Base-by-base conservation (phyloP, 129 eudicot species). In the Flaveria sonorensis region DNA sequence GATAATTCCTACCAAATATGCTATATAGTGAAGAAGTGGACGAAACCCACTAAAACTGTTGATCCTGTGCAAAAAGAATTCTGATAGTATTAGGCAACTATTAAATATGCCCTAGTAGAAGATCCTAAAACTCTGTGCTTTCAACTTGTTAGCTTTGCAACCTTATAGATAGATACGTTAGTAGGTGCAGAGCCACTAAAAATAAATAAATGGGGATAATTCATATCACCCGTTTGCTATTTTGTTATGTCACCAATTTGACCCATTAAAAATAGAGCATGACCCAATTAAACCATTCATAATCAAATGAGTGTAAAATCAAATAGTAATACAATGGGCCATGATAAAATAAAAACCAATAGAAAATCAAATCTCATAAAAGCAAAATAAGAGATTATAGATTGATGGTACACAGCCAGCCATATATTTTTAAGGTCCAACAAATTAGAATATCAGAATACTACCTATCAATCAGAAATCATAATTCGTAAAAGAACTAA, bases 301-400 rank as follows among this genome's bases (percentile, higher is more conserved):
- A 30, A 26, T 45, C 16, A 62, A 14, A 28, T 5, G 68, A 30
- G 45, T 62, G 23, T 76, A 39, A 11, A 76, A 47, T n/a, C 43
- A 61, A 45, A 50, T 36, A 16, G 21, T 26, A 24, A 3, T 16
- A 42, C 60, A 69, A 46, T 6, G 43, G 45, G 19, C n/a, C 43
- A 10, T 23, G 16, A 18, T 13, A 62, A 21, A 12, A 18, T 26
- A 63, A 24, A 61, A 19, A 48, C 23, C 45, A 75, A 47, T 26
- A 63, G 28, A 50, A 23, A 64, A 48, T 47, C 40, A 67, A 64
- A 65, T 64, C 63, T 51, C 36, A 11, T 47, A 48, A 65, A 32
- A 24, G 7, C 20, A 23, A 45, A 18, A 46, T 2, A 62, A 64
- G 23, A 14, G 47, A 14, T 5, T 14, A 28, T 11, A 75, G 45